These are phyloP conservation scores for Nannochloris sp. DNA, from an alignment of 139 green algal species.

Conservation along the genomic window DNA sequence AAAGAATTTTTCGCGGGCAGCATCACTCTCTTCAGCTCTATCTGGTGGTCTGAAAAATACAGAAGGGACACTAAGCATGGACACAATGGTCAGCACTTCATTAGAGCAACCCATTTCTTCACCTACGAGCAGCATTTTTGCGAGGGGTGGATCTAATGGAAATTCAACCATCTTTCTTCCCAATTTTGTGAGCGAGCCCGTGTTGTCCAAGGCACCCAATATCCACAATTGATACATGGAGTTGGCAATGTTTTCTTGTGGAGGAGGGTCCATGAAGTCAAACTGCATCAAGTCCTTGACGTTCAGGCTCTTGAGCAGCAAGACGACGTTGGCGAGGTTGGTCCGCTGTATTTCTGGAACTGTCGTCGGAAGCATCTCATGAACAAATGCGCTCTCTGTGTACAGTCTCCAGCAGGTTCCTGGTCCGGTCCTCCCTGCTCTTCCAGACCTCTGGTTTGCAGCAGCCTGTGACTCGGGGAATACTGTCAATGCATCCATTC, in stretches of 20 bases:
- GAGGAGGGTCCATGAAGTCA: slow-evolving; percentile 93
- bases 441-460: slow-evolving; percentile 74
- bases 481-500: slow-evolving; percentile 90
- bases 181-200: slow-evolving; percentile 47
- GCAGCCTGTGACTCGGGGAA: slow-evolving; percentile 81
- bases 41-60: slow-evolving; percentile 89
- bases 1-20: slow-evolving; percentile 97
- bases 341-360: slow-evolving; percentile 98
- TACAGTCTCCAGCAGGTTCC: slow-evolving; percentile 90
- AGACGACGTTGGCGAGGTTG: slow-evolving; percentile 95
- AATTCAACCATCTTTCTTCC: slow-evolving; percentile 94
- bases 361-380: slow-evolving; percentile 48
- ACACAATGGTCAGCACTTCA: slow-evolving; percentile 82
- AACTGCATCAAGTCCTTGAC: slow-evolving; percentile 95
- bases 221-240: slow-evolving; percentile 97
- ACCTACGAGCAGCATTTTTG: slow-evolving; percentile 86
- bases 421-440: slow-evolving; percentile 84
- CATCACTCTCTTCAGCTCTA: slow-evolving; percentile 86
- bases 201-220: slow-evolving; percentile 78
- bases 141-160: slow-evolving; percentile 89
- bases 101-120: slow-evolving; percentile 57
- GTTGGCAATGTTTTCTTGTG: slow-evolving; percentile 92
- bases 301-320: slow-evolving; percentile 91
- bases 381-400: slow-evolving; percentile 77
- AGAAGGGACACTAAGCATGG: slow-evolving; percentile 82